Conservation (phyloP, 352 stramenopile species). For the Globisporangium cystogenes region DNA sequence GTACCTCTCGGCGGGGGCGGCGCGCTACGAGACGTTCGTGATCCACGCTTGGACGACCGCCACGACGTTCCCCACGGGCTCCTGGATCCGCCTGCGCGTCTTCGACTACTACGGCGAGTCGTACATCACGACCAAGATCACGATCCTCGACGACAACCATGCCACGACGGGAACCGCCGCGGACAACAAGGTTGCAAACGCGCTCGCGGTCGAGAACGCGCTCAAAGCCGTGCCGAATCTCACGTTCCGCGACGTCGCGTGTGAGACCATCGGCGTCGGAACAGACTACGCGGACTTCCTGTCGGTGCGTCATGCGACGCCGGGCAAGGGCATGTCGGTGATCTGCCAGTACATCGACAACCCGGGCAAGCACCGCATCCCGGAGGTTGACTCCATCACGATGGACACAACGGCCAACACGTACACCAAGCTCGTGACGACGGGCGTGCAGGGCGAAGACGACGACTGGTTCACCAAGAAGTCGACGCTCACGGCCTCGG, state of each 20-base stretch:
- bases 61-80: conserved; percentile 1
- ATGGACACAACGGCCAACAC: conserved; percentile 15
- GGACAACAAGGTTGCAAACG: conserved; percentile 4
- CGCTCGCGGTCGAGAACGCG: conserved; percentile 16
- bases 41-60: conserved; percentile 20
- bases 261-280: conserved; percentile 16
- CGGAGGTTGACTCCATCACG: conserved; percentile 24
- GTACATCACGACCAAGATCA: conserved; percentile 54
- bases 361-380: conserved; percentile 41
- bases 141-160: conserved; percentile 19
- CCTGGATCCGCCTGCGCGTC: conserved; percentile 41
- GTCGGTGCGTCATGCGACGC: conserved; percentile 4
- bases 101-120: conserved; percentile 68
- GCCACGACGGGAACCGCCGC: not conserved
- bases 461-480: conserved; percentile 56
- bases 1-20: conserved; percentile 30
- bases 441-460: conserved; percentile 29
- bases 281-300: conserved; percentile 16
- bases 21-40: conserved; percentile 46
- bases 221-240: conserved; percentile 47
- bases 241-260: conserved; percentile 36
- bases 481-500: conserved; percentile 5
- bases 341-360: conserved; percentile 56
- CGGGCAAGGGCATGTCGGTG: conserved; percentile 30
- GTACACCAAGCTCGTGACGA: conserved; percentile 24